Percentiles rank a stretch among this genome's conserved stretches.
Conservation (phyloP, 179 eudicot species). For the Pouteria campechiana region DNA sequence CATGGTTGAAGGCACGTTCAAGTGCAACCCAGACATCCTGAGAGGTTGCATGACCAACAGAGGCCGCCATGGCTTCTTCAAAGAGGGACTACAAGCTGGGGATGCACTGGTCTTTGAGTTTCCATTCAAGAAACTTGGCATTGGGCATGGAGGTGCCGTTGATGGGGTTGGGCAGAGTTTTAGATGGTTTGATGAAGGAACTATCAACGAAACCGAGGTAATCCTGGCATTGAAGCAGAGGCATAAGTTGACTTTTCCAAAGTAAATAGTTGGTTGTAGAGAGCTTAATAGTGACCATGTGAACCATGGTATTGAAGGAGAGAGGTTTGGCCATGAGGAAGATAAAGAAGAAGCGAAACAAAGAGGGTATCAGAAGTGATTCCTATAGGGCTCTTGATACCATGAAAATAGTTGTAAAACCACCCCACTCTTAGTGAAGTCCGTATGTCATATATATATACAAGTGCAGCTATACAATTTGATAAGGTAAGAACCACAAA, state of each 20-base stretch:
- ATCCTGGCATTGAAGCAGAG: background rate
- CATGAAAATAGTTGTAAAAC: background rate
- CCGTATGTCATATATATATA: too few relatives aligned
- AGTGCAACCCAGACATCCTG: too few relatives aligned
- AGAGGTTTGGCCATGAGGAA: background rate
- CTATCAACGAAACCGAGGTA: background rate
- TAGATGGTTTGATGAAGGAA: background rate
- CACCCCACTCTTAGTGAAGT: too few relatives aligned
- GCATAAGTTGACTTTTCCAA: background rate
- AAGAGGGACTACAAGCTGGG: background rate
- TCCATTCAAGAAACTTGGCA: background rate
- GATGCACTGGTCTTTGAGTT: background rate
- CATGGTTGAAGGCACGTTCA: too few relatives aligned
- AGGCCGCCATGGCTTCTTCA: background rate
- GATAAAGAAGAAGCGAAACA: too few relatives aligned
- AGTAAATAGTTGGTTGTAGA: background rate
- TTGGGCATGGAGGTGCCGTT: background rate
- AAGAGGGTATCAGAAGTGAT: too few relatives aligned
- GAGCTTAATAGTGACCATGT: too few relatives aligned
- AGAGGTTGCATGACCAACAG: background rate
- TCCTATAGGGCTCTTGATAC: background rate
- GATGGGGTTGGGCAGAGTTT: background rate
- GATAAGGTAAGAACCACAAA: too few relatives aligned
- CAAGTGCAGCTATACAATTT: too few relatives aligned
- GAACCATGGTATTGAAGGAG: too few relatives aligned